Evolutionary conservation across 1,284 basidiomycete genomes (phyloP).

Genomic region (Microbotryum scabiosae): DNA sequence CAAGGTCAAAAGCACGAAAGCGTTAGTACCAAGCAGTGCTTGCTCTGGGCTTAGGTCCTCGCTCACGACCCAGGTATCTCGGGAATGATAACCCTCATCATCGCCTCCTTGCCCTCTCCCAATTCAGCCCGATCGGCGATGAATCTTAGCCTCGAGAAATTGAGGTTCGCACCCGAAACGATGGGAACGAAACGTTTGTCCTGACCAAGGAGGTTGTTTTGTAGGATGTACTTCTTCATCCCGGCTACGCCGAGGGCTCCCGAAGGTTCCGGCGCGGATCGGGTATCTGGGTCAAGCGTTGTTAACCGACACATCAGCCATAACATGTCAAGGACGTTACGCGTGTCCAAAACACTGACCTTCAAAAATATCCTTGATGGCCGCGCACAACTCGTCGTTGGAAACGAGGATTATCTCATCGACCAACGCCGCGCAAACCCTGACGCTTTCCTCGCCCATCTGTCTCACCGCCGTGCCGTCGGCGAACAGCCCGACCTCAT

Average conservation of each 20-base stretch:
- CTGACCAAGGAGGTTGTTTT: slow-evolving; percentile 70
- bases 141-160: slow-evolving; percentile 91
- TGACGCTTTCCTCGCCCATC: slow-evolving; percentile 89
- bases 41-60: too few relatives aligned
- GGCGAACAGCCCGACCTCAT: slow-evolving; percentile 90
- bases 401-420: slow-evolving; percentile 77
- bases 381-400: slow-evolving; percentile 96
- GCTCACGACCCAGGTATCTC: slow-evolving; percentile 75
- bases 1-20: slow-evolving; percentile 1
- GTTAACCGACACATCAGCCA: not conserved
- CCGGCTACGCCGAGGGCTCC: slow-evolving; percentile 92
- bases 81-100: slow-evolving; percentile 86
- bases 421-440: slow-evolving; percentile 77
- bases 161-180: slow-evolving; percentile 97
- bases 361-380: slow-evolving; percentile 98
- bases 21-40: not conserved
- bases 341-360: slow-evolving; percentile 47
- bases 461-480: slow-evolving; percentile 99
- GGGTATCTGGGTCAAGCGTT: slow-evolving; percentile 57
- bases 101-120: slow-evolving; percentile 87
- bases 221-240: slow-evolving; percentile 75
- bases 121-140: slow-evolving; percentile 96
- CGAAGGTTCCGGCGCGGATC: slow-evolving; percentile 90
- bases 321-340: not conserved
- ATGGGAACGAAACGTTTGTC: slow-evolving; percentile 84